Percentiles rank a stretch among this genome's conserved stretches.
These are phyloP conservation scores for Colletotrichum tropicale DNA, from an alignment of 2,329 filamentous ascomycete genomes.

Conservation along the genomic window DNA sequence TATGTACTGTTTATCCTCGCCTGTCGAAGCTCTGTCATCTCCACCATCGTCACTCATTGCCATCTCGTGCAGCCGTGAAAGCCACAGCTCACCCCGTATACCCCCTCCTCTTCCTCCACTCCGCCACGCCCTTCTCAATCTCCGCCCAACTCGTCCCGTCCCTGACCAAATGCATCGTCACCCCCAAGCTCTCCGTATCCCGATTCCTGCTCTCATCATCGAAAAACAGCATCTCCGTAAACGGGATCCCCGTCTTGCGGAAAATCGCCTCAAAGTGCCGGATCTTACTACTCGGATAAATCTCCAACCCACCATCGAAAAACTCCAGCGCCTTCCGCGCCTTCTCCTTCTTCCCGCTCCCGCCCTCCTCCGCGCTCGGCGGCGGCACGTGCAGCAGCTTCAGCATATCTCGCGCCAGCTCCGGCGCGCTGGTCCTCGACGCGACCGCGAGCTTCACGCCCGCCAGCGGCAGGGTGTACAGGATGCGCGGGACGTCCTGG, in stretches of 20 bases:
- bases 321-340: slow-evolving; percentile 56
- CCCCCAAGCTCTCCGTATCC: slow-evolving; percentile 79
- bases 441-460: slow-evolving; percentile 71
- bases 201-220: slow-evolving; percentile 89
- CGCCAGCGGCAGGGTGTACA: slow-evolving; percentile 60
- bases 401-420: slow-evolving; percentile 81
- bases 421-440: slow-evolving; percentile 79
- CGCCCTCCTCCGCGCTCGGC: slow-evolving; percentile 25
- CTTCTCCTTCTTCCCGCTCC: slow-evolving; percentile 30
- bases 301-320: slow-evolving; percentile 67
- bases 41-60: too few relatives aligned
- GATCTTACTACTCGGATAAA: slow-evolving; percentile 82
- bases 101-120: slow-evolving; percentile 79
- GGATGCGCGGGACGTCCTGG: slow-evolving; percentile 68
- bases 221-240: slow-evolving; percentile 92
- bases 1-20: not conserved
- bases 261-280: slow-evolving; percentile 80
- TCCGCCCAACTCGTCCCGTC: slow-evolving; percentile 80
- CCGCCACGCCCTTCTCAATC: slow-evolving; percentile 77
- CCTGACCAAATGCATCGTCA: slow-evolving; percentile 82
- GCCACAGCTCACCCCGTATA: slow-evolving; percentile 20
- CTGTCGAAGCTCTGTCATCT: not conserved
- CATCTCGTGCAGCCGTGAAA: too few relatives aligned
- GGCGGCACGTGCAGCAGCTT: slow-evolving; percentile 69
- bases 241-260: slow-evolving; percentile 72